These are phyloP conservation scores for Pichia sporocuriosa DNA, from an alignment of 805 yeast species.

Conservation along the genomic window DNA sequence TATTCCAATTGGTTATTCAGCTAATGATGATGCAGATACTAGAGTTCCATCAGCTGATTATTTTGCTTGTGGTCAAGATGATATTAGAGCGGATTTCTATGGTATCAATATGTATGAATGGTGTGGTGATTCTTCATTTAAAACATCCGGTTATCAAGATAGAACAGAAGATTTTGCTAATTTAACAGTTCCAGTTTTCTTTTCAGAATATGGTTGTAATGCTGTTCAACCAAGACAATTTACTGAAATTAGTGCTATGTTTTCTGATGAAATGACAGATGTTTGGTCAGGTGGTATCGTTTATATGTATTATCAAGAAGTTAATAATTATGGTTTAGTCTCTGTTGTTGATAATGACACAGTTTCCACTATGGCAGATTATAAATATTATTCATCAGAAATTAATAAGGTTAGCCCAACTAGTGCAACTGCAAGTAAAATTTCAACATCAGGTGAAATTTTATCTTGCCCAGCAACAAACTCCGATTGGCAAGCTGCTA, in stretches of 20 bases:
- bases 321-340: slow-evolving; percentile 70
- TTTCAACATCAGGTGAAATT: slow-evolving; percentile 36
- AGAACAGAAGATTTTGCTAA: slow-evolving; percentile 60
- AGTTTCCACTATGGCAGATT: slow-evolving; percentile 61
- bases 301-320: slow-evolving; percentile 77
- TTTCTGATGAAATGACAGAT: slow-evolving; percentile 63
- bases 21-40: slow-evolving; percentile 65
- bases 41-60: slow-evolving; percentile 66
- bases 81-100: slow-evolving; percentile 67
- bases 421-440: slow-evolving; percentile 34
- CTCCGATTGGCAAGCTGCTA: slow-evolving; percentile 56
- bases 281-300: slow-evolving; percentile 91
- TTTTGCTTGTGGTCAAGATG: slow-evolving; percentile 66
- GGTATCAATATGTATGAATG: slow-evolving; percentile 89
- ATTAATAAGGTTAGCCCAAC: slow-evolving; percentile 51
- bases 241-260: slow-evolving; percentile 63
- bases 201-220: slow-evolving; percentile 83
- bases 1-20: slow-evolving; percentile 78
- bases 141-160: slow-evolving; percentile 55
- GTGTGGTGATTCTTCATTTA: slow-evolving; percentile 64
- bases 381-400: slow-evolving; percentile 53
- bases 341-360: slow-evolving; percentile 36
- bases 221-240: slow-evolving; percentile 61
- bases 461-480: slow-evolving; percentile 57
- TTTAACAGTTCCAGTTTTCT: slow-evolving; percentile 66